A percentile compares a stretch with the other conserved stretches of the same genome.
Evolutionary conservation across 2,329 filamentous ascomycete genomes (phyloP).

Genomic region (Sphaerulina populicola): DNA sequence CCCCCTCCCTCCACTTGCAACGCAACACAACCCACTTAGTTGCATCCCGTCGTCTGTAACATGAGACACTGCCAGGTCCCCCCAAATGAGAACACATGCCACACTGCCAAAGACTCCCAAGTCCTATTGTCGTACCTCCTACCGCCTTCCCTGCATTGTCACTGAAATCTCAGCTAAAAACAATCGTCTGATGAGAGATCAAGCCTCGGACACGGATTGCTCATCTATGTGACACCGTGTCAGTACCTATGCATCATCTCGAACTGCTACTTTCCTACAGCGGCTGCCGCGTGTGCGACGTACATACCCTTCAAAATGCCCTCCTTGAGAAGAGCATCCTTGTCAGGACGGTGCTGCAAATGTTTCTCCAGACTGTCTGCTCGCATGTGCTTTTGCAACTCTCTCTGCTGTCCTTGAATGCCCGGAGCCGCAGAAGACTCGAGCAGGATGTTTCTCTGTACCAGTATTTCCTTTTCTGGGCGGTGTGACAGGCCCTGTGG

Average conservation of each 20-base stretch:
- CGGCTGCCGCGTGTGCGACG: background rate
- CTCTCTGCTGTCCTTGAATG: conserved; percentile 69
- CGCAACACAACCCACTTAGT: background rate
- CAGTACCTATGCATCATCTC: background rate
- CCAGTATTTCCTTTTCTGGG: conserved; percentile 62
- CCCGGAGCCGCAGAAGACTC: conserved; percentile 68
- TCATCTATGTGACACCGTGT: background rate
- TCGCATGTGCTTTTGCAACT: conserved; percentile 82
- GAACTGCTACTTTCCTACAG: background rate
- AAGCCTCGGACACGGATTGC: background rate
- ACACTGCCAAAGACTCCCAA: background rate
- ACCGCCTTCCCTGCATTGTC: background rate
- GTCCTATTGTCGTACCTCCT: background rate
- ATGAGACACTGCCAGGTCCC: background rate
- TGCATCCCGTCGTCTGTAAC: background rate
- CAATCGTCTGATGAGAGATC: background rate
- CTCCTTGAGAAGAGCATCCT: conserved; percentile 66
- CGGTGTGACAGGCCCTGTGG: conserved; percentile 49
- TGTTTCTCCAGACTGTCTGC: conserved; percentile 81
- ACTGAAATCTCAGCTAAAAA: background rate
- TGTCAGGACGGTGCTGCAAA: conserved; percentile 66
- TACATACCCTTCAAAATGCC: conserved; percentile 58
- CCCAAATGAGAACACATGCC: background rate
- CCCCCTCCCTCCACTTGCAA: background rate
- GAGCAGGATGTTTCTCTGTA: conserved; percentile 83